Base-by-base conservation (phyloP, 2,329 filamentous ascomycete species). In the Stagonosporopsis chrysanthemi region DNA sequence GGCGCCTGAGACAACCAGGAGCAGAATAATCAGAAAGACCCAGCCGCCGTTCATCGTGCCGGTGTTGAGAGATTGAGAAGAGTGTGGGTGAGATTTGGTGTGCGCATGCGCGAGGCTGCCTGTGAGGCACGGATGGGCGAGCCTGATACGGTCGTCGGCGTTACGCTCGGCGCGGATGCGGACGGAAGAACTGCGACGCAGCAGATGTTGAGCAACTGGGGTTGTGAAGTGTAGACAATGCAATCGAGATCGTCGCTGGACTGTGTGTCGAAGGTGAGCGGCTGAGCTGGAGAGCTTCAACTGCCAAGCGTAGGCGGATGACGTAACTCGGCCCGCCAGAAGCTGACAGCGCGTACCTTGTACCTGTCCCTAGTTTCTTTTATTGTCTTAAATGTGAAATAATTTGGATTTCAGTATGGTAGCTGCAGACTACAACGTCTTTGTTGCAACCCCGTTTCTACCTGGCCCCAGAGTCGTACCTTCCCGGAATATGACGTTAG, bases 11-110 rank as follows among this genome's bases (percentile, higher is more conserved):
- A 65, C 48, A 66, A 92, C 78, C 65, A 91, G 68, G 70, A 94
- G 75, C 70, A 91, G 83, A 72, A 96, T 87, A 75, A 92, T 84
- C 79, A 93, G 86, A 62, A 88, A 84, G 71, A 88, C 87, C 64
- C 84, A 41, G 63, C 71, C 66, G 66, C 72, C 74, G 70, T 75
- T 75, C 72, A 76, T 75, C 54, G 48, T 73, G 66, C 52, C 31
- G 54, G 54, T 42, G 29, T 52, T 33, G 56, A 71, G 66, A 61
- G 51, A 58, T 57, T 58, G 36, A 54, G 54, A 22, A 54, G 54
- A 22, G 23, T 59, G 55, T 33, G 50, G 40, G 50, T 42, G 45
- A 48, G 43, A 36, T 52, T 56, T 48, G 52, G 52, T 49, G 52
- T 57, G 61, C 56, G 53, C 63, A 63, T 65, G 56, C 48, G 57